phyloP scores from a whole-genome alignment of 495 filamentous ascomycete species.

The Neurospora sp. region DNA sequence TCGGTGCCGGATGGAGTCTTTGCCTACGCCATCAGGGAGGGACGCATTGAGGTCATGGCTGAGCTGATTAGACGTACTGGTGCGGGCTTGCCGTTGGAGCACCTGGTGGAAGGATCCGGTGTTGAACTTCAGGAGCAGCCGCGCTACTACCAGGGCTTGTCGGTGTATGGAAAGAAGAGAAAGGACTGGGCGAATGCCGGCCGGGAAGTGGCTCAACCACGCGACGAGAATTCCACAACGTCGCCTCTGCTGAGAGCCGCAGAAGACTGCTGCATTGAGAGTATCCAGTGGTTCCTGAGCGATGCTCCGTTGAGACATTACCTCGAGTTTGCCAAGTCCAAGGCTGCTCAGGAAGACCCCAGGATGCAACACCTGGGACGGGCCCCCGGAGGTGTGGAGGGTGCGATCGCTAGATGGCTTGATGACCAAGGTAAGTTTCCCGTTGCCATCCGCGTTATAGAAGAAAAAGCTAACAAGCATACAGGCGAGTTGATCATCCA shows the following conservation, averaged over 20 bases:
- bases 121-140: conserved; percentile 49
- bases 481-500: conserved; percentile 56
- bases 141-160: conserved; percentile 60
- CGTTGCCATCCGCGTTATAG: neutral
- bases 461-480: conserved; percentile 15
- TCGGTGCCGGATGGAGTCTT: conserved; percentile 24
- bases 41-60: conserved; percentile 30
- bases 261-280: conserved; percentile 43
- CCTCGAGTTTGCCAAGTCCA: conserved; percentile 47
- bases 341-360: conserved; percentile 41
- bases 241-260: conserved; percentile 55
- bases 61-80: conserved; percentile 40
- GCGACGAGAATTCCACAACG: conserved; percentile 10
- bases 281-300: conserved; percentile 60
- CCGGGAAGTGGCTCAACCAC: conserved; percentile 23
- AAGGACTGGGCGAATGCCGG: conserved; percentile 49
- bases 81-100: conserved; percentile 54
- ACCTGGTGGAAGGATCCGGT: conserved; percentile 49
- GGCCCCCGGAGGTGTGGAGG: conserved; percentile 47
- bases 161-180: conserved; percentile 60
- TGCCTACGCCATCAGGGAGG: conserved; percentile 16
- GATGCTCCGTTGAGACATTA: conserved; percentile 54
- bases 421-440: conserved; percentile 35
- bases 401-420: conserved; percentile 52
- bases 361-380: conserved; percentile 45